Conservation (phyloP, 495 filamentous ascomycete genomes). For the Penicillium coffeae region DNA sequence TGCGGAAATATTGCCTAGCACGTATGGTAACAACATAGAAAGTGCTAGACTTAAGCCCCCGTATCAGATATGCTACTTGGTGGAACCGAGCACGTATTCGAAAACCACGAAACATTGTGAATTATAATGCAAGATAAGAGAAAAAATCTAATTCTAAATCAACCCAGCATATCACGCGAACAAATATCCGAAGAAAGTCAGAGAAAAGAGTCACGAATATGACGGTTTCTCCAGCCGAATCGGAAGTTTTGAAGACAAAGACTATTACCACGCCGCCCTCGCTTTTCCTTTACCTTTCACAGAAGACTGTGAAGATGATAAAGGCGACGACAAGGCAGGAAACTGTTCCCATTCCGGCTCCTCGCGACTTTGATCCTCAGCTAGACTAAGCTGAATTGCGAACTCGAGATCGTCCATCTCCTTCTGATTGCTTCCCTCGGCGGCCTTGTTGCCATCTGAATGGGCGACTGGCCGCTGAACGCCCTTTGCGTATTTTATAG, state of each 20-base stretch:
- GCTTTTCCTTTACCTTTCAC: constrained; percentile 39
- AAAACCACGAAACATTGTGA: too few relatives aligned
- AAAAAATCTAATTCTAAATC: not conserved
- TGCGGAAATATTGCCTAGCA: too few relatives aligned
- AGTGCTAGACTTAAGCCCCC: not conserved
- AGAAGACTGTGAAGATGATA: constrained; percentile 41
- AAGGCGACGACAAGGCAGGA: constrained; percentile 47
- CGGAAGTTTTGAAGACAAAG: not conserved
- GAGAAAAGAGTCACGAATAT: too few relatives aligned
- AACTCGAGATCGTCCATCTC: constrained; percentile 77
- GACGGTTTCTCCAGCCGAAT: too few relatives aligned
- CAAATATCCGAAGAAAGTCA: too few relatives aligned
- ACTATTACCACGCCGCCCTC: constrained; percentile 25
- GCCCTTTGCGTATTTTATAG: constrained; percentile 51
- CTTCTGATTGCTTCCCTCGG: constrained; percentile 37
- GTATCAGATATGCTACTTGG: too few relatives aligned
- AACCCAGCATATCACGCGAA: not conserved
- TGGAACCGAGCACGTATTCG: too few relatives aligned
- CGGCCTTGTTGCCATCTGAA: constrained; percentile 17
- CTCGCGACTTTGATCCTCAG: constrained; percentile 62
- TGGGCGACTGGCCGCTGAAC: constrained; percentile 13
- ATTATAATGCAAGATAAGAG: not conserved
- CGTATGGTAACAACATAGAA: too few relatives aligned
- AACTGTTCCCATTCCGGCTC: constrained; percentile 50
- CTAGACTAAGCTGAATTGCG: constrained; percentile 79